These are phyloP conservation scores for Gossypium trilobum DNA, from an alignment of 441 rosid genomes.

Conservation along the genomic window DNA sequence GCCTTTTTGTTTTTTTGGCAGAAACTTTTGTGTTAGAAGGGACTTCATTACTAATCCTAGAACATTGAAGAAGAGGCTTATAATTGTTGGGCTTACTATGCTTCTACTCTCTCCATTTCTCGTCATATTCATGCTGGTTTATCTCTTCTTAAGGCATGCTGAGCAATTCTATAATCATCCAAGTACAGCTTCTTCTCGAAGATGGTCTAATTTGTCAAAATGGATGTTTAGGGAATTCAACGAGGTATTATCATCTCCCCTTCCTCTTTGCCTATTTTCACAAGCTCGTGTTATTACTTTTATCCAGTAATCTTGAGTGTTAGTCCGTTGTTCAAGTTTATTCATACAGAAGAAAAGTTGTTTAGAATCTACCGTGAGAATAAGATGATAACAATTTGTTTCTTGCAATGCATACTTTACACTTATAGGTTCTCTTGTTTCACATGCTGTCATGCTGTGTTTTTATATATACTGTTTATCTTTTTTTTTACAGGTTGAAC, in stretches of 20 bases:
- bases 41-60: slow-evolving; percentile 80
- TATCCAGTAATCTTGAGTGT: not conserved
- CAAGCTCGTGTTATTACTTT: not conserved
- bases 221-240: slow-evolving; percentile 96
- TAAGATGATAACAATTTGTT: not conserved
- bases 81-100: slow-evolving; percentile 83
- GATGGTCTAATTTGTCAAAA: slow-evolving; percentile 95
- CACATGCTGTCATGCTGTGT: not conserved
- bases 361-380: not conserved
- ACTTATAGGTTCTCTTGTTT: not conserved
- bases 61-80: slow-evolving; percentile 72
- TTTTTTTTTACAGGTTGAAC: slow-evolving; percentile 65
- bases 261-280: not conserved
- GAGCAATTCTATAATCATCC: slow-evolving; percentile 97
- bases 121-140: slow-evolving; percentile 90
- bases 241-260: slow-evolving; percentile 43
- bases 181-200: slow-evolving; percentile 89
- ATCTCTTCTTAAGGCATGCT: slow-evolving; percentile 91
- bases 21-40: slow-evolving; percentile 76
- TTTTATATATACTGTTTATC: slow-evolving; percentile 6
- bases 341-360: not conserved
- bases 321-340: not conserved
- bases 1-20: slow-evolving; percentile 27
- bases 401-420: not conserved
- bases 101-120: slow-evolving; percentile 89